phyloP scores from a whole-genome alignment of 139 green algal genomes.

The Bryopsis sp. region DNA sequence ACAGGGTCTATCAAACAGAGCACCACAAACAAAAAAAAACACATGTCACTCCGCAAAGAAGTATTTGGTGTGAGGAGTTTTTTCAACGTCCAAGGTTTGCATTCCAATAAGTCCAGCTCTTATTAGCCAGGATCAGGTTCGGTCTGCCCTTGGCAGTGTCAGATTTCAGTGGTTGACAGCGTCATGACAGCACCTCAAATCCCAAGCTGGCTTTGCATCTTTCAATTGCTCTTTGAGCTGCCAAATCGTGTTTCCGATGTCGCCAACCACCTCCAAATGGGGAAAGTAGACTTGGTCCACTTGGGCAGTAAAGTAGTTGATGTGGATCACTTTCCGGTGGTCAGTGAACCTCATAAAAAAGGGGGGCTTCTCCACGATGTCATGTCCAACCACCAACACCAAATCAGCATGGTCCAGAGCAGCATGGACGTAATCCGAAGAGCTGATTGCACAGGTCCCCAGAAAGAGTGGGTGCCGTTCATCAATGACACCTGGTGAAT shows the following conservation, averaged over 20 bases:
- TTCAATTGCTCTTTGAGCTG: slow-evolving; percentile 26
- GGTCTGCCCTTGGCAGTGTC: too few species aligned
- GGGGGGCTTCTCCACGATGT: slow-evolving; percentile 40
- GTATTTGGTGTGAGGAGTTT: too few species aligned
- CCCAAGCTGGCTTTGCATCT: slow-evolving; percentile 20
- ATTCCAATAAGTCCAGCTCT: too few species aligned
- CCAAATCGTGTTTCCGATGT: slow-evolving; percentile 39
- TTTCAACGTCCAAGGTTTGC: too few species aligned
- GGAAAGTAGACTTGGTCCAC: slow-evolving; percentile 40
- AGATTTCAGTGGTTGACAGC: too few species aligned
- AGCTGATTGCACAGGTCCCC: slow-evolving; percentile 26
- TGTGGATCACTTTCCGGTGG: slow-evolving; percentile 27
- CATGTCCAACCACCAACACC: slow-evolving; percentile 32
- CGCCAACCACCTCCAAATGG: slow-evolving; percentile 32
- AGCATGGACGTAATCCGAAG: slow-evolving; percentile 28
- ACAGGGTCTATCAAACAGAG: too few species aligned
- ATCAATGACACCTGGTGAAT: slow-evolving; percentile 19
- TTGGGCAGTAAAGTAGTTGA: slow-evolving; percentile 33
- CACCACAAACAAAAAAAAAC: slow-evolving; percentile 6
- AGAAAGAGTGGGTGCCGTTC: slow-evolving; percentile 25
- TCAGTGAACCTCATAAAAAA: slow-evolving; percentile 31
- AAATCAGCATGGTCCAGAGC: slow-evolving; percentile 29
- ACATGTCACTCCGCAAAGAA: slow-evolving; percentile 1
- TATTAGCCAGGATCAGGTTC: too few species aligned
- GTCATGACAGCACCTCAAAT: slow-evolving; percentile 25